Evolutionary conservation across 352 stramenopile genomes (phyloP).

Genomic region (Pythium monospermum): DNA sequence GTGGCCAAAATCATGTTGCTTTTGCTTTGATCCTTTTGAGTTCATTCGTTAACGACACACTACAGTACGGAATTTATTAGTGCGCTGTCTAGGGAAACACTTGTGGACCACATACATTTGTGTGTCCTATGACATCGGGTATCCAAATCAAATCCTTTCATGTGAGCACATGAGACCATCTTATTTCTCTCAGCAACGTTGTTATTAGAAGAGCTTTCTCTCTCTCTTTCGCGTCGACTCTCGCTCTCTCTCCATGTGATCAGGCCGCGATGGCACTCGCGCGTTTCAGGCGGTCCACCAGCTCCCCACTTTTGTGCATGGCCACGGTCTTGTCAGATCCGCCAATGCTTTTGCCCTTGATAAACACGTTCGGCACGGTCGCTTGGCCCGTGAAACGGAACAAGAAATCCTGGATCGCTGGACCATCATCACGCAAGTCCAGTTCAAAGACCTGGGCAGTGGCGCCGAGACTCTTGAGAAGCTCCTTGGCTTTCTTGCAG

Average conservation of each 20-base stretch:
- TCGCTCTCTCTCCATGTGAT: too few relatives aligned
- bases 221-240: too few relatives aligned
- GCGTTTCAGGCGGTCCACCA: conserved; percentile 85
- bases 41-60: background rate
- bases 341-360: conserved; percentile 93
- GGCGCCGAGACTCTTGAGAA: conserved; percentile 48
- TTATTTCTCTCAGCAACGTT: too few relatives aligned
- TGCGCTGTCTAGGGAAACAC: background rate
- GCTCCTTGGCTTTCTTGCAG: conserved; percentile 83
- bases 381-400: conserved; percentile 89
- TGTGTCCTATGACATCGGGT: too few relatives aligned
- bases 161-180: too few relatives aligned
- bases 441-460: conserved; percentile 73
- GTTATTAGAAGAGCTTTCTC: too few relatives aligned
- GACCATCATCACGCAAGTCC: conserved; percentile 82
- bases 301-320: conserved; percentile 80
- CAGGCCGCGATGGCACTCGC: conserved; percentile 47
- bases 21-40: background rate
- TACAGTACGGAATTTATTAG: too few relatives aligned
- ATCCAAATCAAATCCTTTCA: too few relatives aligned
- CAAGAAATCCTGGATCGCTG: conserved; percentile 90
- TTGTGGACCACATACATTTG: conserved; percentile 19
- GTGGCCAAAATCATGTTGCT: conserved; percentile 46
- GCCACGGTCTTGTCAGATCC: conserved; percentile 92
- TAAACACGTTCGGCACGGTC: conserved; percentile 98